Base-by-base conservation (phyloP, 2,329 filamentous ascomycete species). In the Ascochyta koolunga region DNA sequence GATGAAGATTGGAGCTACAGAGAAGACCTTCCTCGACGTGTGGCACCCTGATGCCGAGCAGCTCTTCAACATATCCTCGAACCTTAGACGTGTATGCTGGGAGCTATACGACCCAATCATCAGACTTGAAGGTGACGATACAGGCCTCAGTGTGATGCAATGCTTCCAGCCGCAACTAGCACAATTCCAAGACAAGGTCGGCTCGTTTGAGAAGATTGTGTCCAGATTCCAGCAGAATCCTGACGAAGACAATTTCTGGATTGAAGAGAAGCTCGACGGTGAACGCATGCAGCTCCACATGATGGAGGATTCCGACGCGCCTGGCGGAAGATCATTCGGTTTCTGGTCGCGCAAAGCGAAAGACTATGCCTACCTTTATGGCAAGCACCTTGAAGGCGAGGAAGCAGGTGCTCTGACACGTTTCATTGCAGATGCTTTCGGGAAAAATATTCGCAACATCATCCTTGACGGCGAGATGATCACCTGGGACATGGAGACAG, bases 401-500 rank as follows among this genome's bases (percentile, higher is more conserved):
- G 83, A 88, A 5, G 86, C 87, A 35, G 88, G 89, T 7, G 87
- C 92, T 6, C 74, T 98, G 46, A 96, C 93, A 0, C 83, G 91
- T 29, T 88, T 96, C 70, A 79, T 98, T 18, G 85, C 85, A 46
- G 81, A 86, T 35, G 91, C 91, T 0, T 98, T 99, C 71, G 80
- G 86, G 2, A 78, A 86, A 0, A 87, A 88, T 1, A 91, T 98
- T 0, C 82, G 88, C 15, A 97, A 90, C 68, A 82, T 96, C 60
- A 96, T 99, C 43, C 81, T 99, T 0, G 95, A 99, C 66, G 95
- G 95, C 9, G 95, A 99, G 73, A 99, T 99, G 95, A 92, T 99
- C 53, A 96, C 93, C 0, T 99, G 95, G 95, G 91, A 98, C 69
- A 90, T 92, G 56, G 86, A 88, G 38, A 81, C 89, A 43, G 89